Conservation (phyloP, 2,329 filamentous ascomycete genomes). For the Cladosporium colombiae region DNA sequence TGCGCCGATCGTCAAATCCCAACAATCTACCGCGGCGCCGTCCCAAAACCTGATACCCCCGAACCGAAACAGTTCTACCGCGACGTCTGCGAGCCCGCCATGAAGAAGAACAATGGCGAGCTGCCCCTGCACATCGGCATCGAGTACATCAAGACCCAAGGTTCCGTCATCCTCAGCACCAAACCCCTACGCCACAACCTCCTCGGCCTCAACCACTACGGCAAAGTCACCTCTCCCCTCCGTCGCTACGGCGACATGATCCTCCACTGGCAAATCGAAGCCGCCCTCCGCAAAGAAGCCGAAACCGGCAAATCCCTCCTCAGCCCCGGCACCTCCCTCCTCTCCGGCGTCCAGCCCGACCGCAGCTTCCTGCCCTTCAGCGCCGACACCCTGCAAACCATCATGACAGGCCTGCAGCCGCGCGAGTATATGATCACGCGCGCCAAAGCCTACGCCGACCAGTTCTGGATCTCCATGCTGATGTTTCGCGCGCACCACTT, state of each 20-base stretch:
- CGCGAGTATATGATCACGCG: constrained; percentile 47
- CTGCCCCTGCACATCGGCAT: constrained; percentile 41
- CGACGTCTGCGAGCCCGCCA: constrained; percentile 40
- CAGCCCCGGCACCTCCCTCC: constrained; percentile 15
- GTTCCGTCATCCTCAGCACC: constrained; percentile 47
- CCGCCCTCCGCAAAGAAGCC: constrained; percentile 59
- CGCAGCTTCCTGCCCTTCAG: constrained; percentile 52
- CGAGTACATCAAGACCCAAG: constrained; percentile 45
- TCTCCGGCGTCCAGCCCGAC: constrained; percentile 22
- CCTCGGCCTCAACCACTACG: constrained; percentile 56
- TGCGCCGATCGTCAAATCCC: constrained; percentile 55
- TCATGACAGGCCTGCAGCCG: constrained; percentile 49
- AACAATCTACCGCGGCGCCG: constrained; percentile 49
- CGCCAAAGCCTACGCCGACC: constrained; percentile 39
- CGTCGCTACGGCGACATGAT: constrained; percentile 63
- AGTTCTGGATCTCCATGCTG: constrained; percentile 55
- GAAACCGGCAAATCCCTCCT: constrained; percentile 46
- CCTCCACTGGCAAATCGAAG: constrained; percentile 65
- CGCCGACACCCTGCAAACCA: constrained; percentile 47
- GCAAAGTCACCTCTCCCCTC: constrained; percentile 62
- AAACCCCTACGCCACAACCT: constrained; percentile 51
- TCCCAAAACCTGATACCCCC: constrained; percentile 33
- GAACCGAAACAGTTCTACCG: constrained; percentile 36
- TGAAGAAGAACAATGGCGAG: constrained; percentile 38
- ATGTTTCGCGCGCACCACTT: constrained; percentile 61